phyloP scores from a whole-genome alignment of 2,329 filamentous ascomycete genomes.

The Akanthomyces lecanii region DNA sequence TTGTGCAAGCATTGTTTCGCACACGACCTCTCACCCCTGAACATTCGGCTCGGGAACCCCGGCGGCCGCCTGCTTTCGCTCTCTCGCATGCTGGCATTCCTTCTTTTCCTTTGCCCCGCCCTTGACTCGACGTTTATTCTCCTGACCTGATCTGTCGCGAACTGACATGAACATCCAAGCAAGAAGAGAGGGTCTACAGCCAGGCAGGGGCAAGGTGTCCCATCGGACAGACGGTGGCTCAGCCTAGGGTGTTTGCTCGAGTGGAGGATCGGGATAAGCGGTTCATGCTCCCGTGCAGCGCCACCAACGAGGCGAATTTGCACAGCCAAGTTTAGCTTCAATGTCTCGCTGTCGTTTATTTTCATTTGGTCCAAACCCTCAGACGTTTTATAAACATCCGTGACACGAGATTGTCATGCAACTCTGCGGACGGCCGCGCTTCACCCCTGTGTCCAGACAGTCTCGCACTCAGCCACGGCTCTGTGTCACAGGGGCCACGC shows the following conservation, averaged over 20 bases:
- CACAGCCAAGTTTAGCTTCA: too few species aligned
- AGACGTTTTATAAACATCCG: background rate
- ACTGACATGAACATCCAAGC: background rate
- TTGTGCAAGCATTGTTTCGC: background rate
- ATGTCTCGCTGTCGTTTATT: background rate
- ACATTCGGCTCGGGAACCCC: too few species aligned
- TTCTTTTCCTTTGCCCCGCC: background rate
- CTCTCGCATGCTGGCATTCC: background rate
- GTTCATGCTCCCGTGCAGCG: background rate
- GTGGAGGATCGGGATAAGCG: background rate
- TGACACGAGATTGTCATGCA: background rate
- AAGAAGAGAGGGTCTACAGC: background rate
- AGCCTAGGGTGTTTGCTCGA: background rate
- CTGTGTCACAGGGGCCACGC: background rate
- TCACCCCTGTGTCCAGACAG: background rate
- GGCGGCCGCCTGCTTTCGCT: background rate
- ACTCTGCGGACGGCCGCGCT: background rate
- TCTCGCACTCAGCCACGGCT: background rate
- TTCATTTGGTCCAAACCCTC: background rate
- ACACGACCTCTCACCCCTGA: background rate
- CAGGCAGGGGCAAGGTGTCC: background rate
- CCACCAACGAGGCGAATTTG: background rate
- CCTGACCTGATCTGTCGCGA: background rate
- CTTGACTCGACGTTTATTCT: background rate
- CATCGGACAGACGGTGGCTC: background rate